Evolutionary conservation across 441 rosid genomes (phyloP).

Genomic region (Omphalea diandra): DNA sequence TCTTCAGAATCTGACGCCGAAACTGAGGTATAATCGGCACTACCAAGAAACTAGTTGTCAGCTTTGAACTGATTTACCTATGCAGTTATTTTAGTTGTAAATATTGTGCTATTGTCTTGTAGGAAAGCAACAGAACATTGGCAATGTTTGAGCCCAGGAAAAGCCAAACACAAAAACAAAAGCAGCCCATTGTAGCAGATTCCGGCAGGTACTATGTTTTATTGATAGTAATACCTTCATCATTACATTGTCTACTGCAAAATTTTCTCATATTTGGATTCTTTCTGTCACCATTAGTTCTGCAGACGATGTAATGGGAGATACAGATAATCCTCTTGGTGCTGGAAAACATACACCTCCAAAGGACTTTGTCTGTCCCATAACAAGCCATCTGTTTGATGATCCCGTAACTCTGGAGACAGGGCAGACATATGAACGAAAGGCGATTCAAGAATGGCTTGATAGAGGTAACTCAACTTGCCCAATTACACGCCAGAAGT

Average conservation of each 20-base stretch:
- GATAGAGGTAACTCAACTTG: conserved; percentile 69
- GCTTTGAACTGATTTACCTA: conserved; percentile 35
- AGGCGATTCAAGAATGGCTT: conserved; percentile 70
- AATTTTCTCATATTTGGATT: conserved; percentile 32
- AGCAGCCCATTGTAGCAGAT: conserved; percentile 37
- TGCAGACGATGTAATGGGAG: conserved; percentile 46
- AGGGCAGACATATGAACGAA: conserved; percentile 79
- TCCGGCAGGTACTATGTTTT: conserved; percentile 39
- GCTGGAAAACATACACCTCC: conserved; percentile 52
- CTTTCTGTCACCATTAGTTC: conserved; percentile 30
- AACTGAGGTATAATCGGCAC: conserved; percentile 42
- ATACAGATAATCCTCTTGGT: conserved; percentile 38
- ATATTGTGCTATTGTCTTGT: conserved; percentile 32
- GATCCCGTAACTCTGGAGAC: conserved; percentile 84
- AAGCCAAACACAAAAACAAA: conserved; percentile 31
- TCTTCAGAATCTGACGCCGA: conserved; percentile 45
- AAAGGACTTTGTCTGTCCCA: conserved; percentile 75
- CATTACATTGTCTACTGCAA: conserved; percentile 20
- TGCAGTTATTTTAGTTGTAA: conserved; percentile 26
- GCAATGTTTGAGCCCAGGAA: conserved; percentile 33
- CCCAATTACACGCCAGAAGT: conserved; percentile 69
- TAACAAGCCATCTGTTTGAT: conserved; percentile 57
- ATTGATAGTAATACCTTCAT: conserved; percentile 8
- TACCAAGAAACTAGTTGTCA: conserved; percentile 25
- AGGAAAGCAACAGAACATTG: conserved; percentile 44